phyloP scores from a whole-genome alignment of 2,329 filamentous ascomycete genomes.

The Thielaviopsis populi region DNA sequence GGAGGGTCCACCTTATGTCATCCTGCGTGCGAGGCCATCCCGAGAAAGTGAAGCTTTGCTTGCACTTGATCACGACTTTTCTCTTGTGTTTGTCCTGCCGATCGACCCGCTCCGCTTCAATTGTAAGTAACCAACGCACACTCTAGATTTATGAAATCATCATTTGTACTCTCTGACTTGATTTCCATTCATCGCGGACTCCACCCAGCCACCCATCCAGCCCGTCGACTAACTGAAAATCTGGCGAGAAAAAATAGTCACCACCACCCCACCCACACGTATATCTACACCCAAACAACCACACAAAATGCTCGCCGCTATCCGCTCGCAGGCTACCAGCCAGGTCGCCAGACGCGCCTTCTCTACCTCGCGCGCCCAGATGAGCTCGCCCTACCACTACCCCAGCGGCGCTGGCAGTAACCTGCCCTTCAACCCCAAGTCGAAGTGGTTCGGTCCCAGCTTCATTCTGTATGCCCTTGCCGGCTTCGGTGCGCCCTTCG shows the following conservation, averaged over 20 bases:
- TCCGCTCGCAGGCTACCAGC: slow-evolving; percentile 42
- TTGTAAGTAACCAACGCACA: slow-evolving; percentile 2
- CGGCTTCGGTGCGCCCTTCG: slow-evolving; percentile 48
- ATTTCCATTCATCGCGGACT: neutral
- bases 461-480: slow-evolving; percentile 59
- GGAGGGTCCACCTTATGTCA: slow-evolving; percentile 5
- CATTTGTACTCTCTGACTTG: too few species aligned
- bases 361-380: slow-evolving; percentile 72
- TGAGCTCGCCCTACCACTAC: slow-evolving; percentile 94
- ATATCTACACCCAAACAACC: neutral
- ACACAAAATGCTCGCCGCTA: slow-evolving; percentile 67
- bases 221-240: neutral
- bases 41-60: slow-evolving; percentile 6
- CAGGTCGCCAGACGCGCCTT: slow-evolving; percentile 76
- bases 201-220: neutral
- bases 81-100: neutral
- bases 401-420: slow-evolving; percentile 89
- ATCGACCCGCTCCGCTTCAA: slow-evolving; percentile 4
- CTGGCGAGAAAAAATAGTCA: neutral
- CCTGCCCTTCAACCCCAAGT: slow-evolving; percentile 92
- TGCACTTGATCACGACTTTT: slow-evolving; percentile 1
- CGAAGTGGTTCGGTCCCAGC: slow-evolving; percentile 64
- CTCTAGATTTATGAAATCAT: too few species aligned
- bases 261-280: slow-evolving; percentile 25
- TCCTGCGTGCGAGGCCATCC: slow-evolving; percentile 1